Percentiles rank a stretch among this genome's conserved stretches.
Evolutionary conservation across 176 grass and related monocot species (phyloP).

Genomic region (Rhynchospora pubera): DNA sequence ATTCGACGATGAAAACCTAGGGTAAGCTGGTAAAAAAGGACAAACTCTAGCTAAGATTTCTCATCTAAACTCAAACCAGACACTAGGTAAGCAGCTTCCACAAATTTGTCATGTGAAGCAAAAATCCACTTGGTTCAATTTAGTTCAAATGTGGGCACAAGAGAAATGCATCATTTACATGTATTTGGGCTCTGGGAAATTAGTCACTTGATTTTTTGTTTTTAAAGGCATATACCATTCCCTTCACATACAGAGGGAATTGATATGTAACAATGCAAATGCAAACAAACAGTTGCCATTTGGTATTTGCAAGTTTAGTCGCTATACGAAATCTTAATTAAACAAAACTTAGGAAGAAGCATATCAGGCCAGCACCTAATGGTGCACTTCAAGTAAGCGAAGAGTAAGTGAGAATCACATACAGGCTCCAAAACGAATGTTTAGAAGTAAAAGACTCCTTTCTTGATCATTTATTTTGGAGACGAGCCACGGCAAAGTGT

Average conservation of each 20-base stretch:
- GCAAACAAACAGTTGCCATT: neutral
- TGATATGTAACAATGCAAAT: neutral
- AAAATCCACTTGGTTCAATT: neutral
- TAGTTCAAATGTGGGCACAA: neutral
- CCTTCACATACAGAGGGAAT: neutral
- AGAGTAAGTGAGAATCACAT: neutral
- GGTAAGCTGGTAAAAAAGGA: neutral
- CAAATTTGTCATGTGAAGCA: neutral
- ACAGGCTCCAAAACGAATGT: slow-evolving; percentile 64
- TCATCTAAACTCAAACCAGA: neutral
- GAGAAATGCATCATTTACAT: neutral
- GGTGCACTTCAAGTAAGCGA: neutral
- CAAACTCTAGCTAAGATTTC: neutral
- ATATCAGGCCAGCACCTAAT: neutral
- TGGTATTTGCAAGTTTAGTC: neutral
- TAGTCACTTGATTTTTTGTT: neutral
- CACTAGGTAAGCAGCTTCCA: neutral
- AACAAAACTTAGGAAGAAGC: slow-evolving; percentile 3
- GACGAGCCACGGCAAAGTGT: slow-evolving; percentile 71
- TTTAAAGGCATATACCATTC: neutral
- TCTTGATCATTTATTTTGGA: slow-evolving; percentile 49
- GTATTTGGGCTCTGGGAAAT: neutral
- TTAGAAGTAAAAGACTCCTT: slow-evolving; percentile 64
- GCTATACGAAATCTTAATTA: neutral
- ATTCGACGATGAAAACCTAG: neutral